Conservation (phyloP, 352 stramenopile genomes). For the Globisporangium spinosum region DNA sequence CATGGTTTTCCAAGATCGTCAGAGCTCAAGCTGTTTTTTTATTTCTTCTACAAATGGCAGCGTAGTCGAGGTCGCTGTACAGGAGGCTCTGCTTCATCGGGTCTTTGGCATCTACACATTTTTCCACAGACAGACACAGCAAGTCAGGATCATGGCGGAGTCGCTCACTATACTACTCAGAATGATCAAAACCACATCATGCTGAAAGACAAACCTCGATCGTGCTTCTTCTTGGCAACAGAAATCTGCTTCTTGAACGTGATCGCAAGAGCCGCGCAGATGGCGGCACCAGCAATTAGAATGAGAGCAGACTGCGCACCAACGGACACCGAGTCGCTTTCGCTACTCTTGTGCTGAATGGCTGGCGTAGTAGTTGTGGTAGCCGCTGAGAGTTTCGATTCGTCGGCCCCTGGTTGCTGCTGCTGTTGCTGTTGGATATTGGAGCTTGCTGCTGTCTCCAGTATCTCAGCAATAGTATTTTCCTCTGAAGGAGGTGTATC, state of each 20-base stretch:
- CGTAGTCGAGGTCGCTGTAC: slow-evolving; percentile 73
- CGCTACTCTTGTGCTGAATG: not conserved
- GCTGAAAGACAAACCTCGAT: not conserved
- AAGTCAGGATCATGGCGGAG: not conserved
- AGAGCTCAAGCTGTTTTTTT: not conserved
- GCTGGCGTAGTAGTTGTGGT: not conserved
- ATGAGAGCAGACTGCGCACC: not conserved
- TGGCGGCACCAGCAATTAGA: not conserved
- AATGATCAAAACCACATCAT: not conserved
- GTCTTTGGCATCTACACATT: slow-evolving; percentile 16
- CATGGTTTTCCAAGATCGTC: not conserved
- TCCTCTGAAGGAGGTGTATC: not conserved
- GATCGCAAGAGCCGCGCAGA: not conserved
- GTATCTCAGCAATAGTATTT: not conserved
- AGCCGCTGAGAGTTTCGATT: not conserved
- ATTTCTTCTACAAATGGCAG: slow-evolving; percentile 43
- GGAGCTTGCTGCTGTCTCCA: not conserved
- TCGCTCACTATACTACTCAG: not conserved
- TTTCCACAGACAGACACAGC: not conserved
- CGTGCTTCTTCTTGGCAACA: not conserved
- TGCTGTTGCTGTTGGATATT: not conserved
- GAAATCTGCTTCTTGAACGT: not conserved
- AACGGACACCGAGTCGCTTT: not conserved
- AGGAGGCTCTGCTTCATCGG: slow-evolving; percentile 57
- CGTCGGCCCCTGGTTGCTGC: not conserved